Conservation (phyloP, 1,139 yeast species). For the Hanseniaspora uvarum region DNA sequence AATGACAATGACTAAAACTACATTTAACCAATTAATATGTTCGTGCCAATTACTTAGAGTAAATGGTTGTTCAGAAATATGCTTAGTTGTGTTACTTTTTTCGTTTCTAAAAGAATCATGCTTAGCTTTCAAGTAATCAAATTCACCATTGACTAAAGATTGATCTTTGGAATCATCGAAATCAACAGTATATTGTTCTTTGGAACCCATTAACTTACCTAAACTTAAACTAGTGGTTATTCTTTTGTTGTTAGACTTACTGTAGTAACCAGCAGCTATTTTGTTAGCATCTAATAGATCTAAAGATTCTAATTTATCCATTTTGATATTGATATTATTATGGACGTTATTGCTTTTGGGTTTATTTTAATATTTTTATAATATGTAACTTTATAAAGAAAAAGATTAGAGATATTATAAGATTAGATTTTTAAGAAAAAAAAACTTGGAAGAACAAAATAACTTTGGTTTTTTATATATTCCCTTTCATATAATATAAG, state of each 20-base stretch:
- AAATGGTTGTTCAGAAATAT: conserved; percentile 90
- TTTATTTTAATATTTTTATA: background rate
- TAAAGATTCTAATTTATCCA: conserved; percentile 40
- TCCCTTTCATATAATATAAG: too few relatives aligned
- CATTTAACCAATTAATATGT: conserved; percentile 89
- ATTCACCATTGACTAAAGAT: conserved; percentile 47
- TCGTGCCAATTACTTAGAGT: conserved; percentile 71
- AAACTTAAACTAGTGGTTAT: conserved; percentile 69
- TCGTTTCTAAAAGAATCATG: conserved; percentile 27
- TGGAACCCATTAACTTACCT: conserved; percentile 72
- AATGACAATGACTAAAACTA: conserved; percentile 59
- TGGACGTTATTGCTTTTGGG: background rate
- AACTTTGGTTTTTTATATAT: background rate
- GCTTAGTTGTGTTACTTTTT: conserved; percentile 35
- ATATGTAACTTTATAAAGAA: background rate
- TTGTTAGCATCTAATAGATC: conserved; percentile 71
- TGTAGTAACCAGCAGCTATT: conserved; percentile 61
- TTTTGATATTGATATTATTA: background rate
- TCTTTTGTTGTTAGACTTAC: conserved; percentile 46
- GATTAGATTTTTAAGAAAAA: background rate
- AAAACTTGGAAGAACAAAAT: background rate
- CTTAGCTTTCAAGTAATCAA: conserved; percentile 37
- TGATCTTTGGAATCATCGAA: conserved; percentile 44
- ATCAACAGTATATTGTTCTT: conserved; percentile 54
- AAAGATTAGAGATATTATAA: background rate